Evolutionary conservation across 2,329 filamentous ascomycete species (phyloP), one percentile per base, ranked within the genome.

Genomic region (Colletotrichum orchidophilum): DNA sequence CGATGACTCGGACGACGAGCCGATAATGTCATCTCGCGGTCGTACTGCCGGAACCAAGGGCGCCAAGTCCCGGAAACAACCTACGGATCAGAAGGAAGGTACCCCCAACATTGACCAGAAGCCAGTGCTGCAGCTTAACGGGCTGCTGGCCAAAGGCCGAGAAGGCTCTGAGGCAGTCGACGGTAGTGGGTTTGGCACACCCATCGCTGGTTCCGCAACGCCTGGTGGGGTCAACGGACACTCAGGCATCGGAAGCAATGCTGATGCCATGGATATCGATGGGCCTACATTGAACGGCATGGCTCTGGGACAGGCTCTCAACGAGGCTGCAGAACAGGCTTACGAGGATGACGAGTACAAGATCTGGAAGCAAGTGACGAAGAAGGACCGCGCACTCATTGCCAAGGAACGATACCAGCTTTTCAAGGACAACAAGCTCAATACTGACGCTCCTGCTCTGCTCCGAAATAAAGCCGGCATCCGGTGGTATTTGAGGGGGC

Each of bases 341-440:
- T 94, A 94, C 75, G 91, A 97, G 75, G 95, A 98, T 76, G 95
- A 98, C 70, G 96, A 98, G 78, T 97, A 96, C 83, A 97, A 97
- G 80, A 93, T 96, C 42, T 99, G 97, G 96, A 99, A 98, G 83
- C 96, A 98, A 81, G 94, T 97, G 50, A 99, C 96, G 2, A 98
- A 98, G 83, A 98, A 96, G 79, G 95, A 97, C 77, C 92, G 96
- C 73, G 96, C 96, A 4, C 85, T 93, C 27, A 90, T 96, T 63
- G 93, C 96, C 70, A 94, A 95, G 74, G 94, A 97, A 79, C 90
- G 96, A 35, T 92, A 95, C 80, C 90, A 93, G 49, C 88, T 99
- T 15, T 97, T 99, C 83, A 93, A 92, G 72, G 93, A 92, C 61
- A 92, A 95, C 76, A 94, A 91, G 77, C 86, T 99, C 60, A 97